phyloP scores from a whole-genome alignment of 768 basidiomycete species.

The Mycena galopus region DNA sequence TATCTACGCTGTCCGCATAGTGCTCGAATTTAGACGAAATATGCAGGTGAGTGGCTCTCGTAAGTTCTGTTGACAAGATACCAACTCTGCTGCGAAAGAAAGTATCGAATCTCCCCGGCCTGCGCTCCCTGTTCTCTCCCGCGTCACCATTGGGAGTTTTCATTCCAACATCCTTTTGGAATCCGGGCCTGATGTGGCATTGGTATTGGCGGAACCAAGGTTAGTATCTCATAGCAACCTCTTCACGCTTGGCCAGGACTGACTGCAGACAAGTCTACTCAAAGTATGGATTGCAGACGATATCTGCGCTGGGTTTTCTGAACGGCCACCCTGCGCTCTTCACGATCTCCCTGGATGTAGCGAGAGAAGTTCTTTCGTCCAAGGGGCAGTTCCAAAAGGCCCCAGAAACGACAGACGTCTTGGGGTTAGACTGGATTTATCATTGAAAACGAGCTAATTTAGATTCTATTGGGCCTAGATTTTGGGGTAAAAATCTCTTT shows the following conservation, averaged over 20 bases:
- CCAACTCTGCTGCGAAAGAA: not conserved
- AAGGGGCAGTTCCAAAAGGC: constrained; percentile 11
- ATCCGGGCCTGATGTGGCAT: not conserved
- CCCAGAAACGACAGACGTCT: not conserved
- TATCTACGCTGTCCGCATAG: not conserved
- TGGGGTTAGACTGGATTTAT: not conserved
- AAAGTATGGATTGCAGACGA: not conserved
- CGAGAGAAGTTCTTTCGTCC: not conserved
- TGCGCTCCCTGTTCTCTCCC: not conserved
- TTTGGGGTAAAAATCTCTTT: constrained; percentile 10
- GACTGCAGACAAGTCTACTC: not conserved
- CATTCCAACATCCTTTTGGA: not conserved
- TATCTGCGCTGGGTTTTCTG: not conserved
- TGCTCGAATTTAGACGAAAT: not conserved
- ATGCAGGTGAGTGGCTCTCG: not conserved
- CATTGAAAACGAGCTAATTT: not conserved
- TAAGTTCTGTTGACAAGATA: not conserved
- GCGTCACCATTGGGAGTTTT: not conserved
- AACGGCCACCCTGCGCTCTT: not conserved
- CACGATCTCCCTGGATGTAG: constrained; percentile 4
- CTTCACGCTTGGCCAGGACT: not conserved
- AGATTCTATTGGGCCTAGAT: not conserved
- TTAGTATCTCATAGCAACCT: not conserved
- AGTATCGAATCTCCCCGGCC: not conserved
- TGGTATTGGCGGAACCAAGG: not conserved